phyloP scores from a whole-genome alignment of 2,329 filamentous ascomycete genomes.

The Aaosphaeria pasadenensis region DNA sequence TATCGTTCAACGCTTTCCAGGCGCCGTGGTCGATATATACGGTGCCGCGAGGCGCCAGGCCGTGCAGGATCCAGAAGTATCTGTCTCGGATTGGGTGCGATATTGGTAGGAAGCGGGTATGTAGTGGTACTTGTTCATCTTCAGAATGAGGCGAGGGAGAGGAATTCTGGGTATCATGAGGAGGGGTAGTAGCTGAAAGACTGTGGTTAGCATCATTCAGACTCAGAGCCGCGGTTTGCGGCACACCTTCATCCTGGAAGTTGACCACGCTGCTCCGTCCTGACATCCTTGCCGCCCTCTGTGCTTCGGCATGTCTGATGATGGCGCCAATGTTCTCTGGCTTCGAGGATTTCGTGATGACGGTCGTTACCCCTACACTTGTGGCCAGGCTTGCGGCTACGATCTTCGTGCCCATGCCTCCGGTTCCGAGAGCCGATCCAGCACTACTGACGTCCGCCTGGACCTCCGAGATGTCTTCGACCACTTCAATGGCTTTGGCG shows the following conservation, averaged over 20 bases:
- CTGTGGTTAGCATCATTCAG: conserved; percentile 17
- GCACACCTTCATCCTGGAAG: conserved; percentile 24
- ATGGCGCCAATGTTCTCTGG: conserved; percentile 90
- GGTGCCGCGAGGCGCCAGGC: conserved; percentile 83
- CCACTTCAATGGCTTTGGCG: conserved; percentile 85
- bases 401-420: conserved; percentile 97
- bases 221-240: conserved; percentile 17
- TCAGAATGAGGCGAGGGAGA: conserved; percentile 17
- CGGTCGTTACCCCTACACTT: conserved; percentile 89
- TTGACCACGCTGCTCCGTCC: conserved; percentile 27
- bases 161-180: conserved; percentile 28
- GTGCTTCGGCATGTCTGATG: conserved; percentile 72
- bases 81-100: conserved; percentile 83
- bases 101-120: conserved; percentile 90
- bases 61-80: conserved; percentile 96
- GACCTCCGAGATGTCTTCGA: conserved; percentile 80
- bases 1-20: conserved; percentile 72
- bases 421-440: conserved; percentile 85
- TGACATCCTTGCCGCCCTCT: conserved; percentile 42
- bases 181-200: conserved; percentile 17
- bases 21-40: conserved; percentile 93
- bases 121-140: conserved; percentile 55
- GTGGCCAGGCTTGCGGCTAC: conserved; percentile 88
- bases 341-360: conserved; percentile 91
- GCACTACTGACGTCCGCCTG: conserved; percentile 88